Evolutionary conservation across 2,329 filamentous ascomycete genomes (phyloP), one percentile per base, ranked within the genome.

Genomic region (Hypoxylon sp.): DNA sequence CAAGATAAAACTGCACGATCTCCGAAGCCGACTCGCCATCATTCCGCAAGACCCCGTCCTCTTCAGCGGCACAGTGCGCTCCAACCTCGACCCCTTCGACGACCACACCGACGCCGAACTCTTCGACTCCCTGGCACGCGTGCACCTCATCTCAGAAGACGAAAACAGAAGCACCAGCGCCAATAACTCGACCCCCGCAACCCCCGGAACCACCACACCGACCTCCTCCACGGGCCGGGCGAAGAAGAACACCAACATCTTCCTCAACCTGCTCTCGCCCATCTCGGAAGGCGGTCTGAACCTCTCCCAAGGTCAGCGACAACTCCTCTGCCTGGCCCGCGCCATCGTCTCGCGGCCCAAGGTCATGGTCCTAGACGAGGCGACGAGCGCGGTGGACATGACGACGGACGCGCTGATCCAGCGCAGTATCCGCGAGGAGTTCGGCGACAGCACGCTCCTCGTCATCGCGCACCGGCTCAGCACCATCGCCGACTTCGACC

Each of bases 1-100:
- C 15, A 87, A 82, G 62, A 82, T 92, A 63, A 82, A 81, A 44
- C 77, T 92, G 0, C 79, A 87, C 47, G 83, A 88, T 46, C 75
- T 94, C 7, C 82, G 90, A 16, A 86, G 83, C n/a, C 79, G 88
- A 0, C 72, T 94, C 0, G 87, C 88, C 26, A 92, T 94, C 60
- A 93, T 94, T 44, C 89, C 90, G 4, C 60, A 91, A 71, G 89
- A 93, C 60, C 89, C 90, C 0, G 88, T 92, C 1, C 78, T 94
- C 5, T 93, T 94, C 72, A 89, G 86, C 1, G 90, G 90, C 15
- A 91, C 89, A 0, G 75, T 94, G 13, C 80, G 89, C 30, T 84
- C 79, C 31, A 93, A 93, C 63, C 78, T 94, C 3, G 90, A 94
- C 64, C 86, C 89, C 0, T 91, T 92, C 62, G 77, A 87, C 45